Percentiles rank a stretch among this genome's conserved stretches.
Conservation (phyloP, 371 early-diverging fungal genomes). For the Gilbertella persicaria region DNA sequence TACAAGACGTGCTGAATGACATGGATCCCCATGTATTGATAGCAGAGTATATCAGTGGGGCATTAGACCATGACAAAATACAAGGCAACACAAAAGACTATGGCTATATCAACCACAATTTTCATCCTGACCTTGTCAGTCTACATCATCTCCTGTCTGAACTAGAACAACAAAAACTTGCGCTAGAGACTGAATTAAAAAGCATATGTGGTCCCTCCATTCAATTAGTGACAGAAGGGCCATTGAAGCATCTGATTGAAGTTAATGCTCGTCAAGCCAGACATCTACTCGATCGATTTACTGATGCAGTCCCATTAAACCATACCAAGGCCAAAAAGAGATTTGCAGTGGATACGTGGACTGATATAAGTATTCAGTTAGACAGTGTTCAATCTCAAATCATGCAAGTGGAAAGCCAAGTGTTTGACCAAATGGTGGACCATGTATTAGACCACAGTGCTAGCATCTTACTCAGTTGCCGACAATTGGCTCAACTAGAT, state of each 20-base stretch:
- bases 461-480: constrained; percentile 53
- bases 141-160: constrained; percentile 29
- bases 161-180: constrained; percentile 22
- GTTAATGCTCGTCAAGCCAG: constrained; percentile 36
- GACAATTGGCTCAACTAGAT: constrained; percentile 71
- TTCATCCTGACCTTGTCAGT: constrained; percentile 20
- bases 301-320: constrained; percentile 31
- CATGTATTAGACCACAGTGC: constrained; percentile 47
- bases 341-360: constrained; percentile 55
- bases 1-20: not conserved
- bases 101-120: constrained; percentile 50
- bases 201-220: constrained; percentile 40
- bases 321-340: constrained; percentile 47
- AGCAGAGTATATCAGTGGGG: constrained; percentile 34
- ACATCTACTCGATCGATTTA: constrained; percentile 24
- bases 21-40: constrained; percentile 37
- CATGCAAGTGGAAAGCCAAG: constrained; percentile 47
- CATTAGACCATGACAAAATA: constrained; percentile 44
- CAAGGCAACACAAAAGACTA: constrained; percentile 43
- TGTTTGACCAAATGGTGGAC: constrained; percentile 43
- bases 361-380: constrained; percentile 50
- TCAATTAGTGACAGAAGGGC: constrained; percentile 31
- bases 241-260: constrained; percentile 59
- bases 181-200: constrained; percentile 31
- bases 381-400: constrained; percentile 50